Conservation (phyloP, 129 eudicot species). For the carrot (Daucus carota) region DNA sequence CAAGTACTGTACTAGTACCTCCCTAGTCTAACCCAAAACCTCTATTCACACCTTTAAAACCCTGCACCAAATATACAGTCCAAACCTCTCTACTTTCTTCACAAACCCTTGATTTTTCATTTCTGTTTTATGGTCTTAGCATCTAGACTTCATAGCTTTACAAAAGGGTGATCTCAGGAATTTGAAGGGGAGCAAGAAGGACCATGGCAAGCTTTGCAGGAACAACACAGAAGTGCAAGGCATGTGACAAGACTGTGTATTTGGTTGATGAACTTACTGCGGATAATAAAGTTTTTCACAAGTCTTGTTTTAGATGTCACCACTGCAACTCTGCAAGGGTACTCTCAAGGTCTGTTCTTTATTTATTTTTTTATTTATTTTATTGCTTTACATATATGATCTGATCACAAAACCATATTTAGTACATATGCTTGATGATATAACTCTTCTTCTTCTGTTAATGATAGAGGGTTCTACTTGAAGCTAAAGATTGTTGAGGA, state of each 20-base stretch:
- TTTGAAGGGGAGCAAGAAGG: not conserved
- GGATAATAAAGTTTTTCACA: conserved; percentile 75
- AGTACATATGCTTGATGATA: not conserved
- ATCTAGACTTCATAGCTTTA: not conserved
- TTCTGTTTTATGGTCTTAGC: not conserved
- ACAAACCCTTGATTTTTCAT: not conserved
- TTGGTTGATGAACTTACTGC: conserved; percentile 87
- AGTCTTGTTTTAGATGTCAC: conserved; percentile 91
- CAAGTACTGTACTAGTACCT: not conserved
- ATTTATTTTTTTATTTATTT: not conserved
- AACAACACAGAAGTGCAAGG: conserved; percentile 86
- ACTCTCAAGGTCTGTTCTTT: conserved; percentile 74
- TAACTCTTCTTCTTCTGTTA: not conserved
- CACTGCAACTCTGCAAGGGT: conserved; percentile 98
- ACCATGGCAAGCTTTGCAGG: conserved; percentile 66
- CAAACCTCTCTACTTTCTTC: not conserved
- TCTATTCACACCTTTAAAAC: not conserved
- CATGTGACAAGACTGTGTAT: conserved; percentile 93
- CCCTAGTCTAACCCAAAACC: too few species aligned
- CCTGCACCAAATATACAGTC: not conserved
- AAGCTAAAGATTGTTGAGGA: not conserved
- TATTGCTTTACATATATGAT: not conserved
- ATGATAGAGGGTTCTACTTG: not conserved
- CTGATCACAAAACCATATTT: not conserved
- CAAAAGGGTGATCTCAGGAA: not conserved